phyloP scores from a whole-genome alignment of 441 rosid species.

The Biscutella auriculata region DNA sequence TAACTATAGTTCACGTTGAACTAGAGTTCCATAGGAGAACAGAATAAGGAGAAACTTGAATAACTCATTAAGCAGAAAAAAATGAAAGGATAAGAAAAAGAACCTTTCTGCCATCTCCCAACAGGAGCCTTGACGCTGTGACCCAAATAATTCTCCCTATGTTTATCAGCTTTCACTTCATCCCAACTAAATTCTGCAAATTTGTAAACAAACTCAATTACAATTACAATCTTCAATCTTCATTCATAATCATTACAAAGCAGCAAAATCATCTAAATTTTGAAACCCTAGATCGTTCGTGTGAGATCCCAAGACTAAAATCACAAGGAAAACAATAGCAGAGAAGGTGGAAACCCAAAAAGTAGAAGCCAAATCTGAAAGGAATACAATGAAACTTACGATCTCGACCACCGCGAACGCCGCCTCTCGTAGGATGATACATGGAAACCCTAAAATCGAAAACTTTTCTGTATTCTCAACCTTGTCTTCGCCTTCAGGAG shows the following conservation, averaged over 20 bases:
- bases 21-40: too few relatives aligned
- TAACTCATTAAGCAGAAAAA: too few relatives aligned
- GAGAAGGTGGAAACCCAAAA: conserved; percentile 11
- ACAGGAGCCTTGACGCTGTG: conserved; percentile 92
- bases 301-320: not conserved
- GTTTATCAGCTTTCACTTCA: conserved; percentile 86
- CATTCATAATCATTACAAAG: too few relatives aligned
- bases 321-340: not conserved
- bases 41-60: too few relatives aligned
- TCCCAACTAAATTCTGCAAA: conserved; percentile 90
- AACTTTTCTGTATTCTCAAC: not conserved
- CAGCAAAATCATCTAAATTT: too few relatives aligned
- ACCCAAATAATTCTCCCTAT: conserved; percentile 90
- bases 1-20: too few relatives aligned
- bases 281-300: not conserved
- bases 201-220: not conserved
- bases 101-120: conserved; percentile 99
- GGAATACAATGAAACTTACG: conserved; percentile 33
- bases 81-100: not conserved
- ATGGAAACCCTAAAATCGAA: conserved; percentile 23
- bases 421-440: conserved; percentile 98
- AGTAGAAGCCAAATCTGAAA: not conserved
- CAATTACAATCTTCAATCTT: not conserved
- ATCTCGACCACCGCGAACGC: conserved; percentile 98
- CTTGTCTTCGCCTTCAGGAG: not conserved